A percentile compares a stretch with the other conserved stretches of the same genome.
Evolutionary conservation across 148 eudicot genomes (phyloP).

Genomic region (Spergularia bocconei): DNA sequence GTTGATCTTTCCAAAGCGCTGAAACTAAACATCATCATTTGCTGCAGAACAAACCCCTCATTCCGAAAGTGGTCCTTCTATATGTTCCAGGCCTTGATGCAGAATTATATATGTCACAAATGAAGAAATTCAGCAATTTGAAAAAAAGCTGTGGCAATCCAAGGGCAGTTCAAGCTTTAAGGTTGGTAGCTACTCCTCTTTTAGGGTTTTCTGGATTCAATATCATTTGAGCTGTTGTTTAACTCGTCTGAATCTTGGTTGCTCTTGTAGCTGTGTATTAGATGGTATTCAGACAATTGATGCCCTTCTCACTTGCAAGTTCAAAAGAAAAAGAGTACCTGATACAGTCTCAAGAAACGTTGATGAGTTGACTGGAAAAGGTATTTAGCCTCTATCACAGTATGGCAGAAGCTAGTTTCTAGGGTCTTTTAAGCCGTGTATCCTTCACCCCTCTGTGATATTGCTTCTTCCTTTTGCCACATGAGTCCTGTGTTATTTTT

Average conservation of each 20-base stretch:
- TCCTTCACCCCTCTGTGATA: neutral
- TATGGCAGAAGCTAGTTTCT: neutral
- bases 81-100: slow-evolving; percentile 98
- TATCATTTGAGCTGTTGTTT: slow-evolving; percentile 8
- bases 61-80: slow-evolving; percentile 84
- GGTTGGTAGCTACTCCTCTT: slow-evolving; percentile 45
- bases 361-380: slow-evolving; percentile 49
- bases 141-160: slow-evolving; percentile 82
- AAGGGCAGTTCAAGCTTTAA: slow-evolving; percentile 77
- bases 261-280: slow-evolving; percentile 80
- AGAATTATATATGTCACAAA: slow-evolving; percentile 67
- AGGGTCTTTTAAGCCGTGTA: neutral
- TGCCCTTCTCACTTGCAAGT: slow-evolving; percentile 81
- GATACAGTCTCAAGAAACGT: slow-evolving; percentile 34
- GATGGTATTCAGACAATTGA: slow-evolving; percentile 93
- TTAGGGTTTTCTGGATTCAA: slow-evolving; percentile 1
- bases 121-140: slow-evolving; percentile 54
- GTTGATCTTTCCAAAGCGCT: neutral
- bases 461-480: neutral
- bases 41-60: slow-evolving; percentile 92
- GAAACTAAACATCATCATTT: slow-evolving; percentile 16
- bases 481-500: neutral
- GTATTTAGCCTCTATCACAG: slow-evolving; percentile 24
- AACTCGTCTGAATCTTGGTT: slow-evolving; percentile 28
- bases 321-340: slow-evolving; percentile 76